These are phyloP conservation scores for Solanum bulbocastanum DNA, from an alignment of 257 asterid species.

Conservation along the genomic window DNA sequence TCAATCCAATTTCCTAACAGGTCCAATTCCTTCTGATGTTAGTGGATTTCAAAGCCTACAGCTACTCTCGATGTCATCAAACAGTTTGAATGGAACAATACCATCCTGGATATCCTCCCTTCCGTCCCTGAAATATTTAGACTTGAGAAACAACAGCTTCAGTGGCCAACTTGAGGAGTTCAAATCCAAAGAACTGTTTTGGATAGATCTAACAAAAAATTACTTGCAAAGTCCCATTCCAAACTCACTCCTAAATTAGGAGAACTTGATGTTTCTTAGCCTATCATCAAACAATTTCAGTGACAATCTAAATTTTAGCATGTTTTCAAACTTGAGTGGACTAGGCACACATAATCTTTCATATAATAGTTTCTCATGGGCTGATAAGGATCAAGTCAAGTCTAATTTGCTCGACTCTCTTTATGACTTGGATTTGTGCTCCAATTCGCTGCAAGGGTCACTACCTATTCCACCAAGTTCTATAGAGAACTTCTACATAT, in stretches of 20 bases:
- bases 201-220: no score
- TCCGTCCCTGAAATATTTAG: no score
- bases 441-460: neutral
- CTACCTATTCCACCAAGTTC: neutral
- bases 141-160: no score
- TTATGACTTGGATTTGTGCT: neutral
- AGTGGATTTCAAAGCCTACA: neutral
- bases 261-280: neutral
- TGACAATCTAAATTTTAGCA: neutral
- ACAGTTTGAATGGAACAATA: neutral
- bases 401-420: neutral
- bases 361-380: neutral
- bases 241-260: neutral
- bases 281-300: neutral
- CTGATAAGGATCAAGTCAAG: neutral
- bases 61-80: neutral
- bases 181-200: no score
- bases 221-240: no score
- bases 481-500: neutral
- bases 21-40: neutral
- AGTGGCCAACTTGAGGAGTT: no score
- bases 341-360: neutral
- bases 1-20: neutral
- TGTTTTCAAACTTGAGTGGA: neutral
- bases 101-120: no score